Percentiles rank a stretch among this genome's conserved stretches.
Evolutionary conservation across 2,329 filamentous ascomycete genomes (phyloP).

Genomic region (Cladosporium cucumerinum): DNA sequence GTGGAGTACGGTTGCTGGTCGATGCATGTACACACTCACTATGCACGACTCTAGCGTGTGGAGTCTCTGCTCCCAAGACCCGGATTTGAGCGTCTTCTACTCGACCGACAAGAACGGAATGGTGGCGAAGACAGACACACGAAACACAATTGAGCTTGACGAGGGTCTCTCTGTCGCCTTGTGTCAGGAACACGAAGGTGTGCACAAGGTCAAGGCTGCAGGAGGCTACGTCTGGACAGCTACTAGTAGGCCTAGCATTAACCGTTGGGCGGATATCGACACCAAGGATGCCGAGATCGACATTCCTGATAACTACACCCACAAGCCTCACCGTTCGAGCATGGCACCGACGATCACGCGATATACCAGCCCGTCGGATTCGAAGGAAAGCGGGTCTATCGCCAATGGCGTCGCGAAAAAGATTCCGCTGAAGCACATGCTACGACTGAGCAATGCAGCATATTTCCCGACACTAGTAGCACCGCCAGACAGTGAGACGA

Average conservation of each 20-base stretch:
- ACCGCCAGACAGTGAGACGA: slow-evolving; percentile 38
- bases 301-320: slow-evolving; percentile 45
- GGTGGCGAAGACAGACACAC: slow-evolving; percentile 93
- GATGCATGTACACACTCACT: slow-evolving; percentile 96
- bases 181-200: slow-evolving; percentile 84
- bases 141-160: slow-evolving; percentile 72
- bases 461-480: slow-evolving; percentile 57
- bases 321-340: slow-evolving; percentile 54
- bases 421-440: slow-evolving; percentile 72
- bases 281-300: slow-evolving; percentile 68
- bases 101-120: slow-evolving; percentile 88
- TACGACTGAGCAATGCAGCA: slow-evolving; percentile 81
- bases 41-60: slow-evolving; percentile 99
- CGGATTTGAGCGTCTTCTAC: slow-evolving; percentile 84
- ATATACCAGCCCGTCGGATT: slow-evolving; percentile 35
- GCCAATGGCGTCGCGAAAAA: slow-evolving; percentile 48
- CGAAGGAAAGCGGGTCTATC: slow-evolving; percentile 26
- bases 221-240: slow-evolving; percentile 85
- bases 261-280: slow-evolving; percentile 84
- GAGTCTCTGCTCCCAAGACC: slow-evolving; percentile 88
- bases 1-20: slow-evolving; percentile 91
- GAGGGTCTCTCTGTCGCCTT: slow-evolving; percentile 88
- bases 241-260: slow-evolving; percentile 85
- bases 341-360: slow-evolving; percentile 44
- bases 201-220: slow-evolving; percentile 61